Evolutionary conservation across 306 rosid species (phyloP).

Genomic region (Gastrolobium bilobum): DNA sequence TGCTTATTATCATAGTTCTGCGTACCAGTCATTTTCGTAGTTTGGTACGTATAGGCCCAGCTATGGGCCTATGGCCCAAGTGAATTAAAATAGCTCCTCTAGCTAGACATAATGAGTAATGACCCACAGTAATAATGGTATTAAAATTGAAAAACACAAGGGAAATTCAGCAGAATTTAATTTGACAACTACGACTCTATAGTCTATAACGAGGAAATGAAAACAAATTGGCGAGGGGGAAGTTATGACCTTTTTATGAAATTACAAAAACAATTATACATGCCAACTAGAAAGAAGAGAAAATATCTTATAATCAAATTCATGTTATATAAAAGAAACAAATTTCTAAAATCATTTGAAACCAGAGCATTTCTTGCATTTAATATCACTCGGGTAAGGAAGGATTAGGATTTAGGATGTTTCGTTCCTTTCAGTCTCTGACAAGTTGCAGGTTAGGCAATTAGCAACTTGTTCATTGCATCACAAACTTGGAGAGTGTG

Average conservation of each 20-base stretch:
- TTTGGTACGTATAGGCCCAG: slow-evolving; percentile 54
- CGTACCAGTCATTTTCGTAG: slow-evolving; percentile 41
- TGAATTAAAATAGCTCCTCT: slow-evolving; percentile 30
- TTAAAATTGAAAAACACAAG: background rate
- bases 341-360: background rate
- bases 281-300: background rate
- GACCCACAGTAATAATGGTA: slow-evolving; percentile 23
- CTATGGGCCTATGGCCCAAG: slow-evolving; percentile 56
- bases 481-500: slow-evolving; percentile 23
- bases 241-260: background rate
- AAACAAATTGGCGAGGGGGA: background rate
- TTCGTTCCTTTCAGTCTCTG: slow-evolving; percentile 47
- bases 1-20: background rate
- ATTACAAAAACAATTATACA: background rate
- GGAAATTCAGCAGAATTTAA: background rate
- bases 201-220: background rate
- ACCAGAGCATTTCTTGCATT: background rate
- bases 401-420: slow-evolving; percentile 51
- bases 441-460: slow-evolving; percentile 40
- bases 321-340: slow-evolving; percentile 1
- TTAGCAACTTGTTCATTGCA: slow-evolving; percentile 43
- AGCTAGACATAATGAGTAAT: slow-evolving; percentile 35
- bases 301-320: background rate
- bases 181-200: slow-evolving; percentile 17
- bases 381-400: slow-evolving; percentile 20